Evolutionary conservation across 169 alveolate species (phyloP).

Genomic region (Neospora caninum): DNA sequence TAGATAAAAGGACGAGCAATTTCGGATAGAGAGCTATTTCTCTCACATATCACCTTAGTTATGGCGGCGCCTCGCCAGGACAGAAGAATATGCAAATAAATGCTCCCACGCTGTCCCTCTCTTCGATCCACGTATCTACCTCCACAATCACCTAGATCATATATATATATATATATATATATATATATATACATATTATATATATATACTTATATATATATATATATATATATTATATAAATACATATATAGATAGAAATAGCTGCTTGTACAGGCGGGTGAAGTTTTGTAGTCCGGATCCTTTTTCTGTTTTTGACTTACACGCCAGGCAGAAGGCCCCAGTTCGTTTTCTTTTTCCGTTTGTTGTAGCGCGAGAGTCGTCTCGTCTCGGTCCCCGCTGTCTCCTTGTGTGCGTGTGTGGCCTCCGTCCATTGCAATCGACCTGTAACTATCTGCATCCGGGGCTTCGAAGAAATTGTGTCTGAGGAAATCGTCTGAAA

Average conservation of each 20-base stretch:
- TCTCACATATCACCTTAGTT: too few relatives aligned
- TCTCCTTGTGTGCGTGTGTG: background rate
- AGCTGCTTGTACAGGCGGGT: too few relatives aligned
- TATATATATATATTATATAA: background rate
- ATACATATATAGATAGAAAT: background rate
- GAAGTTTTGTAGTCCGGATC: background rate
- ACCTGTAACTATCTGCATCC: background rate
- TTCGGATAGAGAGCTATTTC: too few relatives aligned
- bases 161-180: too few relatives aligned
- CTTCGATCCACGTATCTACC: too few relatives aligned
- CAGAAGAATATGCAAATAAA: too few relatives aligned
- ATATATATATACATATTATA: too few relatives aligned
- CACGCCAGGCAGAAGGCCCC: constrained; percentile 12
- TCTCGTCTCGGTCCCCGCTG: background rate
- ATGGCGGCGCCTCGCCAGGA: too few relatives aligned
- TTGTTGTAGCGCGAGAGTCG: background rate
- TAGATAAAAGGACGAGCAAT: too few relatives aligned
- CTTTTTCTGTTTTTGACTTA: background rate
- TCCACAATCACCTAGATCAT: too few relatives aligned
- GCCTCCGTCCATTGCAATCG: background rate
- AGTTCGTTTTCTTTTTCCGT: background rate
- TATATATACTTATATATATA: too few relatives aligned
- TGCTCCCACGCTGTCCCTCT: too few relatives aligned
- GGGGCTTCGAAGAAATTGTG: background rate
- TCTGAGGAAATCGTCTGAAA: background rate